phyloP scores from a whole-genome alignment of 179 eudicot species.

The Silene vulgaris region DNA sequence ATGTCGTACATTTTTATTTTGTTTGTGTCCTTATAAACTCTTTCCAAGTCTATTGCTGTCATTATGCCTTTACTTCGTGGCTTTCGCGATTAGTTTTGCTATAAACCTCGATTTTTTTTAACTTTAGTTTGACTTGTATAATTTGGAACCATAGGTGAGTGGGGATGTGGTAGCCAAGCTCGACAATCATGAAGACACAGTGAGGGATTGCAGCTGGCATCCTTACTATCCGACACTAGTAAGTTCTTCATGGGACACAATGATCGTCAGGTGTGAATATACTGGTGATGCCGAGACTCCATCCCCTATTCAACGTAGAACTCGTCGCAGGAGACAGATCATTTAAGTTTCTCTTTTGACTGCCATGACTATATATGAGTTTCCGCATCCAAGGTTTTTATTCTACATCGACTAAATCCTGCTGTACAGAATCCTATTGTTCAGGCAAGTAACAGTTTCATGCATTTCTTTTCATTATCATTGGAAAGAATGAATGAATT shows the following conservation, averaged over 20 bases:
- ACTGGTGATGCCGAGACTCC: conserved; percentile 44
- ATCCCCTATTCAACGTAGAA: conserved; percentile 22
- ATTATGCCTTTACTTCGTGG: no score
- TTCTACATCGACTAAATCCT: background rate
- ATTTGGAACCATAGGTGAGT: conserved; percentile 35
- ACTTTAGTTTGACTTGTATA: background rate
- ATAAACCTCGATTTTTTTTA: background rate
- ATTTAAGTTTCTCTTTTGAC: background rate
- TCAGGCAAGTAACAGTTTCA: background rate
- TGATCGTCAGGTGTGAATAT: conserved; percentile 56
- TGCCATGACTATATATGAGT: no score
- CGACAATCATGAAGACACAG: conserved; percentile 37
- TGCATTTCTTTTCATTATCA: no score
- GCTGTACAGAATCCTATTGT: background rate
- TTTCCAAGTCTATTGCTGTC: no score
- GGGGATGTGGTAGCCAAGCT: conserved; percentile 51
- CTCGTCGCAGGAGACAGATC: conserved; percentile 22
- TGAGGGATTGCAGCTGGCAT: conserved; percentile 68
- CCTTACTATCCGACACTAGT: conserved; percentile 48
- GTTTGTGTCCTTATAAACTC: no score
- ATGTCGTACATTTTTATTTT: no score
- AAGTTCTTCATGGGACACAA: conserved; percentile 64
- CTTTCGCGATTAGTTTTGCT: background rate
- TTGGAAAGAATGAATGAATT: no score
- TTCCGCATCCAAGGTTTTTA: no score